Conservation (phyloP, 179 eudicot species). For the Vitellaria paradoxa region DNA sequence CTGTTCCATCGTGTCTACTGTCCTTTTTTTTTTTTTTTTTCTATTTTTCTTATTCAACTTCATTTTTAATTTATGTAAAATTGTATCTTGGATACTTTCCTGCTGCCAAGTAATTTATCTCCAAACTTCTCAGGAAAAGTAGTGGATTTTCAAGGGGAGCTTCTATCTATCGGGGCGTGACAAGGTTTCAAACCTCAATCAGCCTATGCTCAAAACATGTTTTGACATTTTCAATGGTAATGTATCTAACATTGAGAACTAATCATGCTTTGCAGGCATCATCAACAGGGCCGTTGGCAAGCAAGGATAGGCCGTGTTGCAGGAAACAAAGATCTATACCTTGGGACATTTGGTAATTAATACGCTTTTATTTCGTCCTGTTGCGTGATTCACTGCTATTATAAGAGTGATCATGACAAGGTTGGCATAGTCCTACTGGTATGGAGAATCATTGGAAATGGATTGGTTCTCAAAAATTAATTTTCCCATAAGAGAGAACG, state of each 20-base stretch:
- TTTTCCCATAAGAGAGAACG: not conserved
- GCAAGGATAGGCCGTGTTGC: constrained; percentile 99
- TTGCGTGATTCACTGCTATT: not conserved
- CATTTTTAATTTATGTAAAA: not conserved
- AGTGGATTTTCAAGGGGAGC: constrained; percentile 99
- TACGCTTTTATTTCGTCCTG: constrained; percentile 8
- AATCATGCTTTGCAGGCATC: constrained; percentile 54
- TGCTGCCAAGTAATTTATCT: not conserved
- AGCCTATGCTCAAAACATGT: not conserved
- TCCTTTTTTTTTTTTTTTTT: not conserved
- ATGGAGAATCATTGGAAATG: not conserved
- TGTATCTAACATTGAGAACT: constrained; percentile 23
- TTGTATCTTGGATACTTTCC: not conserved
- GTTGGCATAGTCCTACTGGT: not conserved
- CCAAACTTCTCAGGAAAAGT: constrained; percentile 62
- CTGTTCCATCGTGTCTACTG: not conserved
- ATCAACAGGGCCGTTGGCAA: constrained; percentile 99
- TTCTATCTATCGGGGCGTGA: constrained; percentile 87
- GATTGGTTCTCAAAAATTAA: not conserved
- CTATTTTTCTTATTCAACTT: not conserved
- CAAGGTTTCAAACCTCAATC: constrained; percentile 42
- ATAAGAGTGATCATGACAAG: not conserved
- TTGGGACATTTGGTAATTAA: constrained; percentile 84
- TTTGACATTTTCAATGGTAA: constrained; percentile 59
- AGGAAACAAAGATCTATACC: constrained; percentile 90